These are phyloP conservation scores for Colletotrichum filicis DNA, from an alignment of 2,329 filamentous ascomycete genomes.

Conservation along the genomic window DNA sequence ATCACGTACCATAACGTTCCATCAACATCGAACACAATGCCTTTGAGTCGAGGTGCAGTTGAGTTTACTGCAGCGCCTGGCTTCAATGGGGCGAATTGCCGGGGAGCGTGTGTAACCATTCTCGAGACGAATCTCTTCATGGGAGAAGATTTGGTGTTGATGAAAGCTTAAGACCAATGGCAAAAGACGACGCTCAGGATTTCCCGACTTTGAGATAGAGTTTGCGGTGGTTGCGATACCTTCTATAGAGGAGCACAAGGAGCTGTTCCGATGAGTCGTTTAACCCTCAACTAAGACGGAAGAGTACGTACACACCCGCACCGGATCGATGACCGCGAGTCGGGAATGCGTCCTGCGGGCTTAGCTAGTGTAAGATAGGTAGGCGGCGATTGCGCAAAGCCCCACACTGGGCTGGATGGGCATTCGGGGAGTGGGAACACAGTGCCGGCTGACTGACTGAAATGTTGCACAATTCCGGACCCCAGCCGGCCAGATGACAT, in stretches of 20 bases:
- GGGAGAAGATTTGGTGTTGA: neutral
- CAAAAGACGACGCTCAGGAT: neutral
- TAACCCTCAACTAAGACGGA: slow-evolving; percentile 3
- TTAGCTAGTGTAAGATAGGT: neutral
- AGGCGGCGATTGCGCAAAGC: slow-evolving; percentile 5
- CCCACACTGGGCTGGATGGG: neutral
- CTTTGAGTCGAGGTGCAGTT: slow-evolving; percentile 60
- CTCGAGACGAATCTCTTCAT: slow-evolving; percentile 48
- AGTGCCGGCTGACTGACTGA: slow-evolving; percentile 1
- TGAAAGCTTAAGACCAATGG: neutral
- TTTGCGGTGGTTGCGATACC: neutral
- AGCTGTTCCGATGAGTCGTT: neutral
- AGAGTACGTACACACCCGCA: neutral
- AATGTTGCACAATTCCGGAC: neutral
- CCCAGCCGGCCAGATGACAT: slow-evolving; percentile 15
- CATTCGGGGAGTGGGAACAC: slow-evolving; percentile 4
- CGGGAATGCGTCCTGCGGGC: neutral
- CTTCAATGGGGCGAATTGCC: slow-evolving; percentile 68
- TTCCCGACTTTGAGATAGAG: no score
- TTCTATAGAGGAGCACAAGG: neutral
- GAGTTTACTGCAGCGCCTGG: slow-evolving; percentile 44
- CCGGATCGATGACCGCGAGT: neutral
- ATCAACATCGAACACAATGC: slow-evolving; percentile 91
- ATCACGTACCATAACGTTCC: slow-evolving; percentile 84
- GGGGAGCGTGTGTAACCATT: slow-evolving; percentile 54